phyloP scores from a whole-genome alignment of 257 asterid species.

The Petunia secreta region DNA sequence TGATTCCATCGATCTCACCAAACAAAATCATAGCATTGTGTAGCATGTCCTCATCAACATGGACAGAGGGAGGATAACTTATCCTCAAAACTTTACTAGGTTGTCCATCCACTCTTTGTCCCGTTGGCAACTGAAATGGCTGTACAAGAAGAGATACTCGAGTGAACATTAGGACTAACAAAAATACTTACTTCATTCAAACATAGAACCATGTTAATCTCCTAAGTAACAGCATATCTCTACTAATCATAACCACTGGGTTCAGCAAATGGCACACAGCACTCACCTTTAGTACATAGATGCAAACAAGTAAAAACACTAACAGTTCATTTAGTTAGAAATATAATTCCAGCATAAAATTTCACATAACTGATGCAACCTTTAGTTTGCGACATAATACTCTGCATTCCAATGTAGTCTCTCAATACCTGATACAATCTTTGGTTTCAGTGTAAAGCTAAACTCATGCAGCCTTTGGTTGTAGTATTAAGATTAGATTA shows the following conservation, averaged over 20 bases:
- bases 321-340: neutral
- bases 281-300: neutral
- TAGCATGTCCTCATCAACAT: conserved; percentile 87
- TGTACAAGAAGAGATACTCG: conserved; percentile 40
- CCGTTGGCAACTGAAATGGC: conserved; percentile 58
- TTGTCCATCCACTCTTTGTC: conserved; percentile 53
- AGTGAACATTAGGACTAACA: conserved; percentile 21
- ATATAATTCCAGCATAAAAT: neutral
- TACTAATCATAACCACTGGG: neutral
- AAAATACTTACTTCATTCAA: conserved; percentile 17
- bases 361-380: neutral
- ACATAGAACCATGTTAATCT: conserved; percentile 3
- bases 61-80: conserved; percentile 82
- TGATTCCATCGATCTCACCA: conserved; percentile 94
- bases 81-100: conserved; percentile 75
- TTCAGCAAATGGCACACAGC: neutral
- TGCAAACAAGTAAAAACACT: neutral
- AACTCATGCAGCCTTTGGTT: neutral
- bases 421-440: neutral
- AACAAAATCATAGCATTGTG: conserved; percentile 93
- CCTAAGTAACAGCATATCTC: neutral
- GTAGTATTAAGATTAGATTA: neutral
- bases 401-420: neutral
- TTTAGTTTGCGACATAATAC: neutral
- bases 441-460: neutral